These are phyloP conservation scores for Pyracantha coccinea DNA, from an alignment of 331 rosid genomes.

Conservation along the genomic window DNA sequence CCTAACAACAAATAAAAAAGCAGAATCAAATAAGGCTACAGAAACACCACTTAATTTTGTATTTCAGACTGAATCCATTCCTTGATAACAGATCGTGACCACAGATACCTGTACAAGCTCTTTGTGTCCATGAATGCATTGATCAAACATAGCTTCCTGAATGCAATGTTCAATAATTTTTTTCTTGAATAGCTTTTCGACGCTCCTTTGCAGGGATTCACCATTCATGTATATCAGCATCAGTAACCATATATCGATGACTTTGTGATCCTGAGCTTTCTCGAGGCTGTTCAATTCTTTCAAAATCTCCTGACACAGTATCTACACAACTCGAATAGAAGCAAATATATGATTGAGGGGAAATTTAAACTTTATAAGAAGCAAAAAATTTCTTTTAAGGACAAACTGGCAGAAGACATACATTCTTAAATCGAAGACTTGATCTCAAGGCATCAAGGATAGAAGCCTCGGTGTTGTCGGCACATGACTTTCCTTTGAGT, in stretches of 20 bases:
- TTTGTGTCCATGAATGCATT: constrained; percentile 28
- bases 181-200: constrained; percentile 26
- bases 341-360: neutral
- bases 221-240: constrained; percentile 32
- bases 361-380: neutral
- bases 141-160: constrained; percentile 27
- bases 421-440: constrained; percentile 33
- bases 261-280: constrained; percentile 34
- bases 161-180: constrained; percentile 30
- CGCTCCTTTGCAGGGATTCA: constrained; percentile 31
- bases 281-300: constrained; percentile 26
- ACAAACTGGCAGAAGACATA: neutral
- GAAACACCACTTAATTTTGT: neutral
- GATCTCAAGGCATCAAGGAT: constrained; percentile 35
- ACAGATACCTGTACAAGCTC: constrained; percentile 22
- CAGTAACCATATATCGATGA: constrained; percentile 32
- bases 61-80: neutral
- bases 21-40: neutral
- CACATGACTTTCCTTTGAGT: constrained; percentile 23
- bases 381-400: neutral
- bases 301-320: constrained; percentile 38
- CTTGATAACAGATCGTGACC: neutral
- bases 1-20: constrained; percentile 6
- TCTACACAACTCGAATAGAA: neutral
- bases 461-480: constrained; percentile 22